Evolutionary conservation across 1,284 basidiomycete genomes (phyloP), one percentile per base, ranked within the genome.

Genomic region (Cryptococcus sp.): DNA sequence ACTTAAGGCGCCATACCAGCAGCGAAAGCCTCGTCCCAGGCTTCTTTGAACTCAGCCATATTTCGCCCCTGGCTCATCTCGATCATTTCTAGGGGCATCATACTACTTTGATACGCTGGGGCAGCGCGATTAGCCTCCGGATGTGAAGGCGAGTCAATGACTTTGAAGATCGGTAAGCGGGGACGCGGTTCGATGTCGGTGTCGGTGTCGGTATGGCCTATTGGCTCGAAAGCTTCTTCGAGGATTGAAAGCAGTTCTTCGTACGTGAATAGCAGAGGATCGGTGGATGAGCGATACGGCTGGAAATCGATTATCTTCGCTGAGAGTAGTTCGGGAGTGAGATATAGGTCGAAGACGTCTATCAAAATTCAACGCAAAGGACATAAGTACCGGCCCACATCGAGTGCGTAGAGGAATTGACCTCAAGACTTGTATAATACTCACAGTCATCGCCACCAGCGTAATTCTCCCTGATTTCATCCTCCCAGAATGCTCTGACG

Each of bases 271-370:
- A 97, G 80, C 1, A 96, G 83, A 0, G 92, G 76, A 73, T 98
- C 94, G 19, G 94, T 97, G 38, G 86, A 86, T 0, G 85, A 83
- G 13, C 89, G 84, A 72, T 89, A 97, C 0, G 93, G 91, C 65
- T 93, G 93, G 77, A 98, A 89, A 76, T 98, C 95, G 64, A 98
- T 75, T 62, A 98, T 74, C 74, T 92, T 88, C 6, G 86, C 89
- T 10, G 85, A 81, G 1, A 82, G 78, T 45, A 91, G 81, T 70
- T 90, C 86, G 17, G 92, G 86, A 0, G 89, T 93, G 43, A 97
- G 82, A 58, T 96, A 85, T 47, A 96, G 79, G 73, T 98, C 94
- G 67, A 96, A 88, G 1, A 85, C 80, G 72, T 95, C 92, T 95
- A 69, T 8, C 0, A 16, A 46, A 46, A 6, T 20, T 26, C 23